Percentiles rank a stretch among this genome's conserved stretches.
Conservation (phyloP, 805 yeast genomes). For the Saccharomycopsis fodiens region DNA sequence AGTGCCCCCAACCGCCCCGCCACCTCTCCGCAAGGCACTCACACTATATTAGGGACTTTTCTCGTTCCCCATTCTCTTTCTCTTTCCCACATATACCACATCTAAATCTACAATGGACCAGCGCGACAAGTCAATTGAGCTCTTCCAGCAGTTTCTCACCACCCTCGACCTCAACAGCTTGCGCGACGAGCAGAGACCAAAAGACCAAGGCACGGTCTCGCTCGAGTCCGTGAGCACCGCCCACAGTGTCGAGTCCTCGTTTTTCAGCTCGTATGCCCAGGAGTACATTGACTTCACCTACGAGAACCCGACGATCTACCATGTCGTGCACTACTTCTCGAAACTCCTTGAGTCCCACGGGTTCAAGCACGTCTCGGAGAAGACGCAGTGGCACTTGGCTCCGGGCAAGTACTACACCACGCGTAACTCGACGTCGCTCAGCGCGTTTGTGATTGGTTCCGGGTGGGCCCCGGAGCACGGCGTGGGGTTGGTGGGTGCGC, state of each 20-base stretch:
- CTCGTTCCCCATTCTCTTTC: no score
- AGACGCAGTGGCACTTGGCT: conserved; percentile 42
- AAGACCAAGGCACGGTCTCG: no score
- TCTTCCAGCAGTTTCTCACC: not conserved
- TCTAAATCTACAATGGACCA: no score
- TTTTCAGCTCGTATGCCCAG: conserved; percentile 30
- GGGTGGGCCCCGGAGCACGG: conserved; percentile 60
- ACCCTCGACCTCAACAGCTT: not conserved
- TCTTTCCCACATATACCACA: no score
- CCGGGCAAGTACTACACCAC: conserved; percentile 58
- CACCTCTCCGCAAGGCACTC: no score
- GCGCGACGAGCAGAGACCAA: not conserved
- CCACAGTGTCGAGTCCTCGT: conserved; percentile 10
- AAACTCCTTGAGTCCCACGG: conserved; percentile 48
- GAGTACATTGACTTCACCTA: conserved; percentile 66
- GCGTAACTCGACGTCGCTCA: conserved; percentile 60
- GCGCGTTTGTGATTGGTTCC: conserved; percentile 63
- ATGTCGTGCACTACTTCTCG: conserved; percentile 51
- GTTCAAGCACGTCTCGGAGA: conserved; percentile 59
- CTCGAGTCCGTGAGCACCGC: not conserved
- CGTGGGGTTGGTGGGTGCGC: conserved; percentile 67
- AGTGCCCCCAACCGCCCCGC: no score
- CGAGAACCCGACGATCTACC: conserved; percentile 67
- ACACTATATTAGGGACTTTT: no score
- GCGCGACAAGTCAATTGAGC: not conserved